phyloP scores from a whole-genome alignment of 116 monocot genomes.

The Cymodocea nodosa region DNA sequence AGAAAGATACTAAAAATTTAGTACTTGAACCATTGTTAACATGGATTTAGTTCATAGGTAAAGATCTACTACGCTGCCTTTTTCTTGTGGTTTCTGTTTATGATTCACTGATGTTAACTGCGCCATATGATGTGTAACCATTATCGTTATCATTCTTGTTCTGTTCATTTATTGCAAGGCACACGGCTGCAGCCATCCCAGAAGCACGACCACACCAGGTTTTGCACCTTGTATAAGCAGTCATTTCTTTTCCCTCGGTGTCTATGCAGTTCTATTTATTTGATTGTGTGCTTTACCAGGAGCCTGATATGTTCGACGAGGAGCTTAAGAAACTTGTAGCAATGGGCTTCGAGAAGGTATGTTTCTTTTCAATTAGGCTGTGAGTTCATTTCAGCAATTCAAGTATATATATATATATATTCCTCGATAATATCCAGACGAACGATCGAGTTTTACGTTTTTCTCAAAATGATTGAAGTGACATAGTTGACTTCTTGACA shows the following conservation, averaged over 20 bases:
- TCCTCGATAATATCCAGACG: background rate
- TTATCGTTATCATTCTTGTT: background rate
- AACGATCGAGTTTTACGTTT: background rate
- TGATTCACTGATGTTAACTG: too few relatives aligned
- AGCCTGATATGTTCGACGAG: conserved; percentile 70
- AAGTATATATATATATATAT: background rate
- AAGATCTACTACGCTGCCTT: too few relatives aligned
- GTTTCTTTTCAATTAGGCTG: background rate
- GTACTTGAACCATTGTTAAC: too few relatives aligned
- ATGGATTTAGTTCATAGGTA: too few relatives aligned
- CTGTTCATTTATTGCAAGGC: conserved; percentile 23
- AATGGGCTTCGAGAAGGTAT: conserved; percentile 99
- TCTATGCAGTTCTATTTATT: background rate
- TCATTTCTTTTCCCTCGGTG: conserved; percentile 2
- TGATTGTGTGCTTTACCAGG: conserved; percentile 23
- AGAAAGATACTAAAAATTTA: too few relatives aligned
- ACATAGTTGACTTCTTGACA: conserved; percentile 13
- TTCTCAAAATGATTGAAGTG: background rate
- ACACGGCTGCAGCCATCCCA: conserved; percentile 18
- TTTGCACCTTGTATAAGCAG: background rate
- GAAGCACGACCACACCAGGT: conserved; percentile 38
- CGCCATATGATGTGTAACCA: background rate
- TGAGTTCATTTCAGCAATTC: background rate
- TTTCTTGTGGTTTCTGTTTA: too few relatives aligned
- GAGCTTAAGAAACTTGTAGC: conserved; percentile 81